Evolutionary conservation across 1,139 yeast species (phyloP).

Genomic region (Candida freyschussii): DNA sequence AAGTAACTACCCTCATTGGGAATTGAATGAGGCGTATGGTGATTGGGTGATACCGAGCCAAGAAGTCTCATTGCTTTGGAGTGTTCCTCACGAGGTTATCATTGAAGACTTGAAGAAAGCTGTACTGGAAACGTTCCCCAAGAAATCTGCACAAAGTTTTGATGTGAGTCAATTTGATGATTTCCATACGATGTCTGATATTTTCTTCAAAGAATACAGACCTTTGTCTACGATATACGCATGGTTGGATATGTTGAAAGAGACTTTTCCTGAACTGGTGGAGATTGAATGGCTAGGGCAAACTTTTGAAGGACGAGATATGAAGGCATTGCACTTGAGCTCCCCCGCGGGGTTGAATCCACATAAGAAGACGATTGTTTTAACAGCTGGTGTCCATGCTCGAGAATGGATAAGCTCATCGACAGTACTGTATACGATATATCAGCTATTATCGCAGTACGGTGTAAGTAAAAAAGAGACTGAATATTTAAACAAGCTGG

Average conservation of each 20-base stretch:
- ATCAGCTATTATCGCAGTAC: constrained; percentile 50
- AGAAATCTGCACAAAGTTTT: constrained; percentile 12
- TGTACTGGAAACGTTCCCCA: constrained; percentile 52
- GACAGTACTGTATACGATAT: constrained; percentile 59
- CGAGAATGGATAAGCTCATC: constrained; percentile 87
- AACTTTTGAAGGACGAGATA: constrained; percentile 68
- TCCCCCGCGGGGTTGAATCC: constrained; percentile 45
- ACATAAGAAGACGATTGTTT: constrained; percentile 61
- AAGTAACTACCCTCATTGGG: constrained; percentile 30
- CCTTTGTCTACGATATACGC: constrained; percentile 63
- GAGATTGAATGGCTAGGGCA: constrained; percentile 63
- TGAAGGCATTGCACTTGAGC: constrained; percentile 60
- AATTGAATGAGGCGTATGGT: constrained; percentile 30
- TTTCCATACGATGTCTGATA: constrained; percentile 23
- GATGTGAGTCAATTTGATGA: constrained; percentile 8
- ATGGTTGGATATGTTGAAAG: constrained; percentile 60
- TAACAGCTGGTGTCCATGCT: constrained; percentile 85
- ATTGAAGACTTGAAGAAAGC: constrained; percentile 54
- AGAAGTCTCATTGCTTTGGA: constrained; percentile 18
- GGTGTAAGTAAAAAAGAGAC: constrained; percentile 36
- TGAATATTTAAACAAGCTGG: constrained; percentile 44
- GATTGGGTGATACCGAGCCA: constrained; percentile 35
- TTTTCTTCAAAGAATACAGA: constrained; percentile 68
- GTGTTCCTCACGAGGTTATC: constrained; percentile 29
- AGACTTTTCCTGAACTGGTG: constrained; percentile 56